Conservation (phyloP, 1,284 basidiomycete species). For the Papiliotrema fonsecae region DNA sequence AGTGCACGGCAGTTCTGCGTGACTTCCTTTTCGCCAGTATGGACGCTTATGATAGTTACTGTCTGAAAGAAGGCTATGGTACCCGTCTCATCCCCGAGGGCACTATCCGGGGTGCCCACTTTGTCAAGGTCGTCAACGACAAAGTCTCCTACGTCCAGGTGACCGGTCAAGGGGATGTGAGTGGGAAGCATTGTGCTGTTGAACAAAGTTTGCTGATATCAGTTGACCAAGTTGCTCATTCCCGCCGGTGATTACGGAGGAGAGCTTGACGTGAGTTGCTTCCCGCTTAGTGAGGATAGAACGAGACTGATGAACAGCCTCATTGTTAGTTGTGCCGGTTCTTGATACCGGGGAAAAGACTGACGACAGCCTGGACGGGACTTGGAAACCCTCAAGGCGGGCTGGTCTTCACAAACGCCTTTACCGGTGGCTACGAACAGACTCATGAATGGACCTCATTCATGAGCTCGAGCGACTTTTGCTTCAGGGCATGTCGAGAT, state of each 20-base stretch:
- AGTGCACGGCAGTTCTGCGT: constrained; percentile 2
- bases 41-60: constrained; percentile 21
- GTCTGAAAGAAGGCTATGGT: constrained; percentile 54
- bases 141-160: constrained; percentile 50
- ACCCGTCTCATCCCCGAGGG: constrained; percentile 71
- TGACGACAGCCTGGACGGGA: constrained; percentile 30
- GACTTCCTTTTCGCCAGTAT: neutral
- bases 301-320: constrained; percentile 1
- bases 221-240: constrained; percentile 42
- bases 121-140: constrained; percentile 55
- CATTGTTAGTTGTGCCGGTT: neutral
- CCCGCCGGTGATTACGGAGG: constrained; percentile 51
- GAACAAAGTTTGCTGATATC: neutral
- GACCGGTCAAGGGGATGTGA: constrained; percentile 46
- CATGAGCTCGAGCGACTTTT: constrained; percentile 55
- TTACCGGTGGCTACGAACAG: constrained; percentile 50
- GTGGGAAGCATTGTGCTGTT: constrained; percentile 7
- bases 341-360: neutral
- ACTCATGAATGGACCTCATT: constrained; percentile 45
- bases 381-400: constrained; percentile 58
- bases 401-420: constrained; percentile 66
- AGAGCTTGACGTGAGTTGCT: constrained; percentile 45
- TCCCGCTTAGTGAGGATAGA: neutral
- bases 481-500: constrained; percentile 65
- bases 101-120: constrained; percentile 66